These are phyloP conservation scores for Tolypocladium tropicale DNA, from an alignment of 2,329 filamentous ascomycete genomes.

Conservation along the genomic window DNA sequence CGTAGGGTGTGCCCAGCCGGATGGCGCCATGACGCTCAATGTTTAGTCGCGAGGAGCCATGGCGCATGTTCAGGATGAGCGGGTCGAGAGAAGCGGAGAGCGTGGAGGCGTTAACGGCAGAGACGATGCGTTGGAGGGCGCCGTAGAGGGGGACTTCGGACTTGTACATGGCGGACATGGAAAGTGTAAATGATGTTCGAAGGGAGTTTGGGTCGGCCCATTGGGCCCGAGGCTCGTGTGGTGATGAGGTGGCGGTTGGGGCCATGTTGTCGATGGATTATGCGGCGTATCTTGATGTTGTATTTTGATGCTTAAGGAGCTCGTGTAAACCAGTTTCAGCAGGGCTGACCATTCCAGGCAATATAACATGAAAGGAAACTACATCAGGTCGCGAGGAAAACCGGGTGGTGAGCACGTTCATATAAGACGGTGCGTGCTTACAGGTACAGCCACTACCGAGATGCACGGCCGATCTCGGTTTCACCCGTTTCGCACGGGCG, in stretches of 20 bases:
- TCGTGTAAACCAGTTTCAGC: not conserved
- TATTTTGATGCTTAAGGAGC: not conserved
- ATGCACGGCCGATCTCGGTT: not conserved
- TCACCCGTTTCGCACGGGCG: not conserved
- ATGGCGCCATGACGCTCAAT: not conserved
- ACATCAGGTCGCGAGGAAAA: not conserved
- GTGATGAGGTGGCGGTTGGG: not conserved
- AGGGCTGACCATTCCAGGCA: not conserved
- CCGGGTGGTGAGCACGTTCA: not conserved
- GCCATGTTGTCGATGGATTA: not conserved
- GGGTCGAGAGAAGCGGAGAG: not conserved
- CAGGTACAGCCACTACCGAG: not conserved
- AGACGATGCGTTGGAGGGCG: conserved; percentile 9
- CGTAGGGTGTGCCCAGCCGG: not conserved
- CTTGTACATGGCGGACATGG: conserved; percentile 14
- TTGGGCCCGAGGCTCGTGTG: not conserved
- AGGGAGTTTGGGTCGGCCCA: conserved; percentile 10
- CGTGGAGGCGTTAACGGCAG: conserved; percentile 1
- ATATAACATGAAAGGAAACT: not conserved
- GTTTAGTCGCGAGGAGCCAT: not conserved
- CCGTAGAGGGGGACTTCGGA: conserved; percentile 12
- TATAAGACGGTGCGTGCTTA: not conserved
- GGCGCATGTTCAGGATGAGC: not conserved
- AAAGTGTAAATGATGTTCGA: conserved; percentile 8
- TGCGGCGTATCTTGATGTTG: not conserved